Base-by-base conservation (phyloP, 2,329 filamentous ascomycete genomes). In the Cordyceps tenuipes region DNA sequence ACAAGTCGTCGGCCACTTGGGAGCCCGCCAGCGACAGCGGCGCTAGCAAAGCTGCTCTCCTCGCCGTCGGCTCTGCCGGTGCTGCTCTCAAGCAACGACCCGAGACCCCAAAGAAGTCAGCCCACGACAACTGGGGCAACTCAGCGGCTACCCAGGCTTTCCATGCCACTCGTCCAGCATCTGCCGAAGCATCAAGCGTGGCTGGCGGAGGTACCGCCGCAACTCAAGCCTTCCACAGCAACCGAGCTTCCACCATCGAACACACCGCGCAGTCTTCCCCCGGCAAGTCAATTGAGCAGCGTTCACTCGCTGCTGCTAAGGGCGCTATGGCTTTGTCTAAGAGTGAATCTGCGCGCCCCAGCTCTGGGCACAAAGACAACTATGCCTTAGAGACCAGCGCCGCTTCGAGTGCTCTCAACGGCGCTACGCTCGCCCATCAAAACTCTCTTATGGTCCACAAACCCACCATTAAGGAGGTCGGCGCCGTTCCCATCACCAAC, bases 301-400 rank as follows among this genome's bases (percentile, higher is more conserved):
- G 83, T 62, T 91, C 91, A 1, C 77, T 93, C 51, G 76, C 83
- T 41, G 91, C 91, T 47, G 91, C 91, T 13, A 88, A 87, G 54
- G 89, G 85, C 31, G 90, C 90, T n/a, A 86, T 91, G 75, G 78
- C 83, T 31, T 78, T 75, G 31, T 76, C 73, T 51, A 81, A 86
- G 61, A 81, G 29, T 26, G 46, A 54, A 8, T 46, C 51, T 36
- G 26, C 29, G 23, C 60, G 31, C n/a, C 55, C 50, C 34, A 21
- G n/a, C 34, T 51, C 61, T 21, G 43, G 29, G 71, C 61, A 64
- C 2, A 15, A 66, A 10, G 68, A 74, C 52, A 76, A 76, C 60
- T 70, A 74, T 36, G 75, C 84, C 62, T 80, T 85, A 65, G 77
- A 82, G 60, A 74, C 78, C 19, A 86, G 84, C 66, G 82, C 84